Evolutionary conservation across 2,329 filamentous ascomycete species (phyloP), one percentile per base, ranked within the genome.

Genomic region (Aureobasidium musti): DNA sequence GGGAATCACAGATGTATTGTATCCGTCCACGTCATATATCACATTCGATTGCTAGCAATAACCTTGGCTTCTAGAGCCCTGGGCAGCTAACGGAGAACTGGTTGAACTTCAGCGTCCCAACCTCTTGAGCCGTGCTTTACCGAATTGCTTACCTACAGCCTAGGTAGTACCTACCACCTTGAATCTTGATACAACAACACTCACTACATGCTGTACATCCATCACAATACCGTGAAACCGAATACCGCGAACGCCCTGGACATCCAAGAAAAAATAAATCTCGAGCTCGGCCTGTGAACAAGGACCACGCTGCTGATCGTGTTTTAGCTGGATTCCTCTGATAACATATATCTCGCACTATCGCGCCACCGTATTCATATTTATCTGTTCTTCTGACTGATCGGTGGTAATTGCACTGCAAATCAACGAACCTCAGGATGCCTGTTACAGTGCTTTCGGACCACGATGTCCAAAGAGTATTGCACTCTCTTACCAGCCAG

Each of bases 371-470:
- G 11, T 23, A 11, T 1, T 54, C 30, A 23, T 7, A 17, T n/a
- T 19, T 4, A 19, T 30, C 50, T 37, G 2, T 37, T 17, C 30
- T 54, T 17, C 52, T 19, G 4, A n/a, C 2, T 17, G 2, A 5
- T 13, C 11, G 19, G 28, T n/a, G 10, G 8, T 35, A 17, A 3
- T 52, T 2, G 19, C 10, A 23, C 19, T 13, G 45, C 21, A 26
- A 3, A n/a, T 11, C n/a, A 23, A 35, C 30, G 6, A 6, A 6
- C 7, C 5, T 54, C 50, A 21, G n/a, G 26, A 88, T 88, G 85
- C 82, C 86, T 63, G 80, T 89, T 67, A 88, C 85, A 0, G 78
- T 89, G 41, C 81, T 89, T 35, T 82, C 84, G 28, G 82, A 85
- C 71, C 71, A 78, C 14, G 83, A 88, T 69, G 83, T 89, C 35